Conservation (phyloP, 345 rosid genomes). For the Raphanus raphanistrum region DNA sequence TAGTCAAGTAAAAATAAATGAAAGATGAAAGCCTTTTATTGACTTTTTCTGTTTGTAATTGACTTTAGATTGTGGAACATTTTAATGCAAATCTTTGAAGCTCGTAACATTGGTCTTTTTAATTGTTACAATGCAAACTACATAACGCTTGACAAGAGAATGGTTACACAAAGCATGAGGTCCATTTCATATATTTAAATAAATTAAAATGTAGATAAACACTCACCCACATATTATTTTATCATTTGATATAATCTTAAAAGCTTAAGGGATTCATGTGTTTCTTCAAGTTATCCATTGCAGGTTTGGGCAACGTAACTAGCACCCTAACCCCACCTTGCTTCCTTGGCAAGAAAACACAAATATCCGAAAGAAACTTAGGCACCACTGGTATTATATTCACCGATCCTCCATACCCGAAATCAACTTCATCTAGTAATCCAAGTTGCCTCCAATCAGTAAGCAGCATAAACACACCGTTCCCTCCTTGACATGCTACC, state of each 20-base stretch:
- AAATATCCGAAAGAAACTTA: slow-evolving; percentile 45
- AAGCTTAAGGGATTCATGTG: slow-evolving; percentile 31
- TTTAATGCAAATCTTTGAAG: not conserved
- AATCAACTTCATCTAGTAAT: slow-evolving; percentile 42
- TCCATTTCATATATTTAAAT: not conserved
- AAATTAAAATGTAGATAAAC: not conserved
- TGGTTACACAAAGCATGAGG: slow-evolving; percentile 1
- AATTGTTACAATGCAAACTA: not conserved
- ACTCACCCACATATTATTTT: not conserved
- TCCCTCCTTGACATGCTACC: slow-evolving; percentile 35
- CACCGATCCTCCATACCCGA: slow-evolving; percentile 45
- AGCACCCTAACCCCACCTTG: slow-evolving; percentile 56
- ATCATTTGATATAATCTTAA: slow-evolving; percentile 6
- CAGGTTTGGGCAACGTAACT: slow-evolving; percentile 50
- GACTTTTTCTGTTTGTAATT: not conserved
- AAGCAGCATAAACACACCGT: slow-evolving; percentile 43
- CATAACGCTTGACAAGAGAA: not conserved
- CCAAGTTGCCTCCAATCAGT: slow-evolving; percentile 67
- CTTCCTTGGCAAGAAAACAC: slow-evolving; percentile 50
- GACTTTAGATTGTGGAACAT: not conserved
- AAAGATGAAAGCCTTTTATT: not conserved
- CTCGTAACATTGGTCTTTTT: not conserved
- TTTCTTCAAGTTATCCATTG: slow-evolving; percentile 46
- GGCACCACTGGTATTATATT: slow-evolving; percentile 53
- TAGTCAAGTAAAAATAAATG: not conserved